Evolutionary conservation across 495 filamentous ascomycete genomes (phyloP).

Genomic region (Penicillium herquei): DNA sequence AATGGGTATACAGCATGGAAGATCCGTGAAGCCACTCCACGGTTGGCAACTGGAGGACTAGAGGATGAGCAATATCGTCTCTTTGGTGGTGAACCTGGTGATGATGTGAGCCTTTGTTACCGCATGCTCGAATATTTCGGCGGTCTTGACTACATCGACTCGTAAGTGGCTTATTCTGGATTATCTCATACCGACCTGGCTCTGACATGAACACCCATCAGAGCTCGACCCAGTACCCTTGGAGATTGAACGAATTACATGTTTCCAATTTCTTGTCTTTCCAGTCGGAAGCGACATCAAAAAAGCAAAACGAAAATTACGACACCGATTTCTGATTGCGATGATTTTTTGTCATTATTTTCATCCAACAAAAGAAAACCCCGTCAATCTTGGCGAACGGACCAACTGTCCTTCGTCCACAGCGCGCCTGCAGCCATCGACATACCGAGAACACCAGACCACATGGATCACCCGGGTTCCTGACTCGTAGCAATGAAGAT

Average conservation of each 20-base stretch:
- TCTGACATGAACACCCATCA: conserved; percentile 16
- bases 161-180: conserved; percentile 28
- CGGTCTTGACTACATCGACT: conserved; percentile 48
- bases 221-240: conserved; percentile 17
- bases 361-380: conserved; percentile 13
- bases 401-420: conserved; percentile 12
- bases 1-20: conserved; percentile 40
- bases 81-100: conserved; percentile 48
- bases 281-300: background rate
- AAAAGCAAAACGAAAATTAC: conserved; percentile 7
- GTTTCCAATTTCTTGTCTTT: background rate
- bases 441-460: conserved; percentile 28
- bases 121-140: conserved; percentile 51
- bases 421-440: conserved; percentile 18
- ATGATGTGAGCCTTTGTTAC: conserved; percentile 45
- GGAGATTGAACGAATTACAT: conserved; percentile 22
- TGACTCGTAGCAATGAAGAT: conserved; percentile 53
- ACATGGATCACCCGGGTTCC: conserved; percentile 34
- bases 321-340: conserved; percentile 13
- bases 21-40: conserved; percentile 29
- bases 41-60: conserved; percentile 23
- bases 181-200: background rate
- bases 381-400: conserved; percentile 10
- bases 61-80: conserved; percentile 43
- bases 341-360: conserved; percentile 18